phyloP scores from a whole-genome alignment of 805 yeast genomes.

The Lipomyces sp. region DNA sequence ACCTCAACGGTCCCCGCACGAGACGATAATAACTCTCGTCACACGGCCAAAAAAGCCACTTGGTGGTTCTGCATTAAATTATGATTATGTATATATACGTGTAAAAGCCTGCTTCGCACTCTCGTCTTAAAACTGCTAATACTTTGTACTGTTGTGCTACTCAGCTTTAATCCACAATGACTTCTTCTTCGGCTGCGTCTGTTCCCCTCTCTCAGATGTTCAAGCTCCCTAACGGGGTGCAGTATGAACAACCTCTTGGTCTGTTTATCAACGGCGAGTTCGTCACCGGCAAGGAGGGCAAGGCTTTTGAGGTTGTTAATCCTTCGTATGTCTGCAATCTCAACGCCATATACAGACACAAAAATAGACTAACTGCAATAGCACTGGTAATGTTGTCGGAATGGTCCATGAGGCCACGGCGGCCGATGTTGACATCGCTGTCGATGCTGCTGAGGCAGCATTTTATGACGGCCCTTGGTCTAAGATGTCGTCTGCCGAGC shows the following conservation, averaged over 20 bases:
- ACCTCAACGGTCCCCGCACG: no score
- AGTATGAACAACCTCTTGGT: conserved; percentile 81
- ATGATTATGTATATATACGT: neutral
- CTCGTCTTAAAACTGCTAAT: neutral
- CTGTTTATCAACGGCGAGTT: conserved; percentile 80
- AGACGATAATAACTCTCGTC: no score
- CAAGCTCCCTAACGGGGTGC: conserved; percentile 73
- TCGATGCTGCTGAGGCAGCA: conserved; percentile 80
- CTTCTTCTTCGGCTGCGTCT: conserved; percentile 21
- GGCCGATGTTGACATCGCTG: conserved; percentile 84
- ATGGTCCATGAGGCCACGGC: conserved; percentile 74
- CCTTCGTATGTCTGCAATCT: conserved; percentile 31
- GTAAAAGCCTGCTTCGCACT: neutral
- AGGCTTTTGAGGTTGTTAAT: conserved; percentile 61
- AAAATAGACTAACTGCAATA: conserved; percentile 11
- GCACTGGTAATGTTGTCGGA: conserved; percentile 62
- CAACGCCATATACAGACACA: no score
- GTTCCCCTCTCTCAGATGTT: conserved; percentile 46
- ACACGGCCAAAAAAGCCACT: no score
- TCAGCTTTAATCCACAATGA: conserved; percentile 12
- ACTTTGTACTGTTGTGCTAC: neutral
- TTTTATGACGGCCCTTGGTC: conserved; percentile 71
- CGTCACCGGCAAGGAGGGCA: conserved; percentile 61
- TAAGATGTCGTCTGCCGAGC: conserved; percentile 64
- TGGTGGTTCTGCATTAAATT: no score